Base-by-base conservation (phyloP, 2,329 filamentous ascomycete species). In the Hypocreales sp. region DNA sequence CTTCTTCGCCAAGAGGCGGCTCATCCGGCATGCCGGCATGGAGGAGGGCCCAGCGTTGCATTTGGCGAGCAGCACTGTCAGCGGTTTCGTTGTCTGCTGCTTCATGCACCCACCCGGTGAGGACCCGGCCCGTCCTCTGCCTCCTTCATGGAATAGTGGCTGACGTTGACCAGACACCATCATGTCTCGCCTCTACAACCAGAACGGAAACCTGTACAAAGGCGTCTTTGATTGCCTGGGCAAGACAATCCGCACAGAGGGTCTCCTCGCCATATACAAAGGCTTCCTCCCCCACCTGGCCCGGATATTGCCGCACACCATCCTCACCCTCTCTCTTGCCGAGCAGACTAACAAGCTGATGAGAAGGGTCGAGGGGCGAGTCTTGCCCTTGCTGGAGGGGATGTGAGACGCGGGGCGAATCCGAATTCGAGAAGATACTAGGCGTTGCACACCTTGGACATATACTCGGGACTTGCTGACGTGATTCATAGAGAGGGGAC, bases 181-280 rank as follows among this genome's bases (percentile, higher is more conserved):
- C 56, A 98, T 98, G 90, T 90, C 83, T 35, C 79, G 90, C 36
- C 77, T 98, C 64, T 98, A 98, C 64, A 98, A 98, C 61, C 90
- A 98, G 53, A 92, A 86, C 35, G 90, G 90, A 28, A 92, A 94
- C 49, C 67, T 98, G n/a, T 98, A 98, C 63, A 76, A 69, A 40
- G 80, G 86, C 32, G 82, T 92, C 5, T 80, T 92, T 36, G 90
- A 98, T 56, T 98, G 90, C 50, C 56, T 95, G 33, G 72, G 69
- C 49, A 86, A 93, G 58, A 98, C 90, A 0, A 66, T 98, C 34
- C 78, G 76, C 48, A 93, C 83, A 0, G 90, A 98, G 51, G 90
- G 90, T 14, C 44, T 93, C 28, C 58, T 95, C 25, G 90, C 90
- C 34, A 81, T 98, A 32, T 98, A 98, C 64, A 98, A 98, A 63